Conservation (phyloP, 108 stramenopile genomes). For the Mediolabrus comicus region DNA sequence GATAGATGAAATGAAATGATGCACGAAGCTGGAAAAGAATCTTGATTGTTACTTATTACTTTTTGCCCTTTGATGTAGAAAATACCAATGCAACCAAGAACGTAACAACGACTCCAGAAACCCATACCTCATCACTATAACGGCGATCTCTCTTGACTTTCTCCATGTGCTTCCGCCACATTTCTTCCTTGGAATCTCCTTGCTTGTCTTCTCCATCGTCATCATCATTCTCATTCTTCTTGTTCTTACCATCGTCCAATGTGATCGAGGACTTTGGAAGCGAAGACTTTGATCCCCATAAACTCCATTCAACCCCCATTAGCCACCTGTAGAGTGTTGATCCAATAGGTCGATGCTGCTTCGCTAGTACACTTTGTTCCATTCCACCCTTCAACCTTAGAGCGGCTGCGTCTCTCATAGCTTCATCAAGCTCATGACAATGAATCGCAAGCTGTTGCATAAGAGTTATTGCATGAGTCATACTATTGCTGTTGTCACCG, state of each 20-base stretch:
- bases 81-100: constrained; percentile 45
- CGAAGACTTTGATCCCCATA: constrained; percentile 10
- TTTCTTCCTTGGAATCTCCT: neutral
- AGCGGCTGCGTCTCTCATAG: constrained; percentile 30
- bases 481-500: neutral
- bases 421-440: constrained; percentile 55
- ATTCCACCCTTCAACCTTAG: constrained; percentile 29
- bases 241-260: neutral
- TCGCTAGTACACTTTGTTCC: constrained; percentile 25
- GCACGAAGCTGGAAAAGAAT: neutral
- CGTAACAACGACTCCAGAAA: constrained; percentile 53
- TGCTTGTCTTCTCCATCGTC: constrained; percentile 18
- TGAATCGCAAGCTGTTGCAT: constrained; percentile 69
- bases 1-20: neutral
- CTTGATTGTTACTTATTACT: neutral
- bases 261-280: neutral
- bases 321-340: constrained; percentile 46
- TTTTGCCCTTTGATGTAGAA: neutral
- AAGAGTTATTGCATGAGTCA: constrained; percentile 61
- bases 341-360: constrained; percentile 18
- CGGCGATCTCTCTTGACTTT: constrained; percentile 49
- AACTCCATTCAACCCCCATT: constrained; percentile 46
- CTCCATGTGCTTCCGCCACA: constrained; percentile 20
- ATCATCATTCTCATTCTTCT: neutral
- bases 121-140: constrained; percentile 64